phyloP scores from a whole-genome alignment of 306 rosid genomes.

The apple (Malus domestica) region ASM211411v1 NC_041800.1:26133233-26133732 shows the following conservation, averaged over 20 bases:
- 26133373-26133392: slow-evolving; percentile 43
- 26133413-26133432: not conserved
- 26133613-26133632: not conserved
- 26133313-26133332: slow-evolving; percentile 90
- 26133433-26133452: not conserved
- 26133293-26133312: slow-evolving; percentile 94
- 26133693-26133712: slow-evolving; percentile 11
- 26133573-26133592: too few relatives aligned
- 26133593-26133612: too few relatives aligned
- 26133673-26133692: not conserved
- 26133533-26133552: not conserved
- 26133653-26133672: not conserved
- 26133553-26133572: not conserved
- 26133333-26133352: slow-evolving; percentile 85
- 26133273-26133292: slow-evolving; percentile 93
- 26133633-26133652: not conserved
- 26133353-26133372: slow-evolving; percentile 96
- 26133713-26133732: slow-evolving; percentile 95
- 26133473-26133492: not conserved
- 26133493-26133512: not conserved
- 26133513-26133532: not conserved
- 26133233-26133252: slow-evolving; percentile 73
- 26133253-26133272: slow-evolving; percentile 82
- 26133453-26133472: not conserved
- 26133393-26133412: not conserved